These are phyloP conservation scores for Wickerhamiella musiphila DNA, from an alignment of 805 yeast genomes.

Conservation along the genomic window DNA sequence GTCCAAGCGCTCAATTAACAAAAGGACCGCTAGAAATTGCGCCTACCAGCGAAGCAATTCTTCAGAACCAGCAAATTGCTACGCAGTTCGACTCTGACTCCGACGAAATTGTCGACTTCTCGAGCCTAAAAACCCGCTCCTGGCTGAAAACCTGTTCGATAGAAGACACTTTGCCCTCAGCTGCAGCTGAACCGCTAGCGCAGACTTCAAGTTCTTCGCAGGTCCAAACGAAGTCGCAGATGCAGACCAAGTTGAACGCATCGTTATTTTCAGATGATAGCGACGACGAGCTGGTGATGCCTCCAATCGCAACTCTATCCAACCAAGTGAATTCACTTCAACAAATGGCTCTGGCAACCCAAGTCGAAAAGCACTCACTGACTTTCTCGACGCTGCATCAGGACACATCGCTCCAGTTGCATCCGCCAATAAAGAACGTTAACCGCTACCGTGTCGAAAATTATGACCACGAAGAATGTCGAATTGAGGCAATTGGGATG, in stretches of 20 bases:
- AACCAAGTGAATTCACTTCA: neutral
- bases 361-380: neutral
- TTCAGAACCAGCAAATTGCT: neutral
- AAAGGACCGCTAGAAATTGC: neutral
- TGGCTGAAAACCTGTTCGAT: no score
- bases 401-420: neutral
- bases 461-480: neutral
- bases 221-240: no score
- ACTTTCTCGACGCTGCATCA: neutral
- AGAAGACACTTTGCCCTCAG: no score
- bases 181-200: no score
- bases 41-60: neutral
- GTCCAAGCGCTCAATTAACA: neutral
- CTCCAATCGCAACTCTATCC: neutral
- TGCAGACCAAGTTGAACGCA: no score
- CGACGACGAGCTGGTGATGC: neutral
- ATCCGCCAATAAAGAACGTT: neutral
- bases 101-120: neutral
- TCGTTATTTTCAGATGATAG: no score
- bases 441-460: conserved; percentile 1
- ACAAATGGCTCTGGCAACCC: neutral
- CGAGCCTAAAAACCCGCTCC: no score
- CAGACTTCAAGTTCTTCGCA: no score
- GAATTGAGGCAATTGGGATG: neutral
- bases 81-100: neutral